Base-by-base conservation (phyloP, 495 filamentous ascomycete species). In the Aspergillus incahuasiensis region DNA sequence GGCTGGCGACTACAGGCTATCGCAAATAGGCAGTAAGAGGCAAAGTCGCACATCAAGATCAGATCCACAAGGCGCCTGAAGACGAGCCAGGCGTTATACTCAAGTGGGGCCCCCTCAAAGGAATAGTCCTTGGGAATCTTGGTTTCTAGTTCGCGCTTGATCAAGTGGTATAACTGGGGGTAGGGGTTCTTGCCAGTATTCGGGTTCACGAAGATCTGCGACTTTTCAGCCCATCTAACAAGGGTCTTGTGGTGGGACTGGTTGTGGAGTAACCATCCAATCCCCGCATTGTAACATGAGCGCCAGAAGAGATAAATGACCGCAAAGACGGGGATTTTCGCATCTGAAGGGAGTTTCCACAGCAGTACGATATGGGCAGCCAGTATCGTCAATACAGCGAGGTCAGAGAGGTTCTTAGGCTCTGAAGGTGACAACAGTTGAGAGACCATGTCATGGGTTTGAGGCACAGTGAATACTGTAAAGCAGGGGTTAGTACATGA, bases 81-180 rank as follows among this genome's bases (percentile, higher is more conserved):
- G 54, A 96, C 82, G 16, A 98, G 83, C 94, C 94, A 98, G 46
- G 95, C 95, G 74, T 98, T 98, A 79, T 96, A 98, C 80, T 98
- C 94, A 70, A 97, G 79, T 9, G 94, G 94, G 1, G 92, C 91
- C 52, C 88, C 77, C 61, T 94, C 91, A 65, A 98, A 96, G 52
- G 87, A 86, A 77, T 97, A 98, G 72, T 97, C 91, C 60, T 86
- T 76, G 5, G 88, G 89, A 54, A 98, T 95, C 74, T 97, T 96
- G 59, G 88, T 87, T 75, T 97, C 90, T 73, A 96, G 79, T 68
- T 98, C 94, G 40, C 78, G 74, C 66, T 96, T 94, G 63, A 98
- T 74, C 62, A 92, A 74, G 20, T 81, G 80, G 75, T 94, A 96
- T 43, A 96, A 72, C 69, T 77, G 79, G 39, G 94, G 91, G 43